Evolutionary conservation across 176 grass and related monocot species (phyloP), one percentile per base, ranked within the genome.

Genomic region (Aegilops sharonensis): DNA sequence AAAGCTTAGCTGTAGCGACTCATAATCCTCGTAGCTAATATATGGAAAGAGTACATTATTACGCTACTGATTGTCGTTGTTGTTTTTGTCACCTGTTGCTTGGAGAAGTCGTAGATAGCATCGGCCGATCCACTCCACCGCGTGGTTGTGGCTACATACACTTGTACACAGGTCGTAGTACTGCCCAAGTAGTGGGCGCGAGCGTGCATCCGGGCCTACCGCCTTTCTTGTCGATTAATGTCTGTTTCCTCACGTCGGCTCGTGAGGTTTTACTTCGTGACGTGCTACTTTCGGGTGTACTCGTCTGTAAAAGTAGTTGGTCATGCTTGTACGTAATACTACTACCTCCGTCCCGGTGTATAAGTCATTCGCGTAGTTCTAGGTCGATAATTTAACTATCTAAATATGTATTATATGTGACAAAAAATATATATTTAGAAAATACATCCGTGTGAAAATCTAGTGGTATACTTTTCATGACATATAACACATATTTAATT

Each of bases 1-100:
- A 81, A 91, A 85, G 29, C 78, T 30, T 88, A 88, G 86, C 30
- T 91, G 85, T 91, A 85, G 86, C 77, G 39, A 64, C 85, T 88
- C 82, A 47, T 88, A 88, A 88, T 91, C 85, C 82, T 78, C 35
- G 56, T 91, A 81, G 67, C 90, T 82, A 87, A 65, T 82, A 85
- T 91, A 88, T 88, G 90, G 82, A 91, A 91, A 88, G 70, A 78
- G 81, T 77, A 81, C 71, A 84, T 91, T 85, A 88, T 45, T 71
- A 77, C 70, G 48, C 48, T 60, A 50, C 31, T 29, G 4, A 52
- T 60, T 21, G 62, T 47, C 25, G 56, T 75, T 77, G 75, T 45
- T 63, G 25, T 75, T 45, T 77, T 14, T 35, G 50, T 77, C 42
- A 24, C 29, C 5, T 52, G 12, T 23, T 67, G 83, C 36, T 52